A percentile compares a stretch with the other conserved stretches of the same genome.
Conservation (phyloP, 768 basidiomycete species). For the Boletales sp. region DNA sequence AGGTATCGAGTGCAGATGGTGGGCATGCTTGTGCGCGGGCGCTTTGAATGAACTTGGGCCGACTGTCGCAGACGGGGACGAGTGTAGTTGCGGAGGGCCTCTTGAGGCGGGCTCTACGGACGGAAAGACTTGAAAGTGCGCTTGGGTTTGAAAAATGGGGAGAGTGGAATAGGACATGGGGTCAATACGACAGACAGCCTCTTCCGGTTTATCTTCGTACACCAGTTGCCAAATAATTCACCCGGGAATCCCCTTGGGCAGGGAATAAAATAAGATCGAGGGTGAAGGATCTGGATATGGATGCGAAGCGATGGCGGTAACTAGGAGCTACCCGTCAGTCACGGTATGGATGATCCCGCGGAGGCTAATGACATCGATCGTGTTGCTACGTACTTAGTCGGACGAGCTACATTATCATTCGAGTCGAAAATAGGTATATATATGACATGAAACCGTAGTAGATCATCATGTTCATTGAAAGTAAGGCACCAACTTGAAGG, state of each 20-base stretch:
- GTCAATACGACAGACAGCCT: conserved; percentile 5
- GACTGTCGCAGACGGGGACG: conserved; percentile 13
- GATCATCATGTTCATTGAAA: no score
- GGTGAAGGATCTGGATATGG: no score
- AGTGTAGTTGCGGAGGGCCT: conserved; percentile 5
- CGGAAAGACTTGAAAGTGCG: conserved; percentile 17
- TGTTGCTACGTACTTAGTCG: no score
- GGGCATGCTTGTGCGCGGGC: conserved; percentile 84
- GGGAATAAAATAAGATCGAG: no score
- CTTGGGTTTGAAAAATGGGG: conserved; percentile 16
- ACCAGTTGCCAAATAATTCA: not conserved
- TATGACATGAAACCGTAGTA: no score
- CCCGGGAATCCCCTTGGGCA: not conserved
- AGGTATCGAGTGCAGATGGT: conserved; percentile 83
- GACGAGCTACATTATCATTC: no score
- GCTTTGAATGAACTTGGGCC: conserved; percentile 47
- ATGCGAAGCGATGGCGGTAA: no score
- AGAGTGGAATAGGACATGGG: conserved; percentile 32
- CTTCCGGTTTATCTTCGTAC: conserved; percentile 23
- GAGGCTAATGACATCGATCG: no score
- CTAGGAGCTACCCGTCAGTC: not conserved
- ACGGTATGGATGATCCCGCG: no score
- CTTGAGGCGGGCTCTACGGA: conserved; percentile 8
- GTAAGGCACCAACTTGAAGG: no score
- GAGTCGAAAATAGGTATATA: no score